Conservation (phyloP, 1,284 basidiomycete genomes). For the Ceratobasidium sp. region DNA sequence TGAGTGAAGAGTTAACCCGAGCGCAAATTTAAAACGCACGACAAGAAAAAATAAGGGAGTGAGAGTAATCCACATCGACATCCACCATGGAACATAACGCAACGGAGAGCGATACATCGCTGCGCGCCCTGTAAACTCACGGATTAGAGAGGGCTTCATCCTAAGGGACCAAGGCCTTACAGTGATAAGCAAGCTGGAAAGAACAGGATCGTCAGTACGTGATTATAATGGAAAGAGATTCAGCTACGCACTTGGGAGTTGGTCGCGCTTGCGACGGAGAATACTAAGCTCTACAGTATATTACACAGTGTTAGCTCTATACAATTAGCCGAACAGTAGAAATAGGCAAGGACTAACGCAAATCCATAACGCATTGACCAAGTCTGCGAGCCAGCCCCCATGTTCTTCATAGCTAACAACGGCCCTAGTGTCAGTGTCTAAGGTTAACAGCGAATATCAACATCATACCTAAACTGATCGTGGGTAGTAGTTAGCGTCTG, state of each 20-base stretch:
- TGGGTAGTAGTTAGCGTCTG: background rate
- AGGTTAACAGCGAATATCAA: background rate
- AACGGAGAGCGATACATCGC: conserved; percentile 78
- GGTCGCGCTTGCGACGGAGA: conserved; percentile 80
- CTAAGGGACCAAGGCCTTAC: conserved; percentile 11
- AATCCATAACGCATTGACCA: conserved; percentile 81
- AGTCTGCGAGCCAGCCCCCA: conserved; percentile 47
- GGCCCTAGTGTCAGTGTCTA: background rate
- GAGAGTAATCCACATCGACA: conserved; percentile 74
- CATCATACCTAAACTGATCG: conserved; percentile 7
- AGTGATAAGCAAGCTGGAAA: conserved; percentile 49
- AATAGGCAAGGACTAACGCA: conserved; percentile 51
- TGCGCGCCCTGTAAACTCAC: conserved; percentile 43
- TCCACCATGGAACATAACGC: conserved; percentile 80
- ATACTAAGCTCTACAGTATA: conserved; percentile 63
- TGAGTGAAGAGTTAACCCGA: background rate
- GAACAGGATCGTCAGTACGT: background rate
- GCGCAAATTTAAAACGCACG: background rate
- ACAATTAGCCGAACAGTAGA: too few species aligned
- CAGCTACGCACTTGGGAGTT: conserved; percentile 70
- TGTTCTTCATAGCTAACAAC: conserved; percentile 6
- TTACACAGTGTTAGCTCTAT: background rate
- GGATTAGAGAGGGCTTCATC: background rate
- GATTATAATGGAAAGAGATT: background rate
- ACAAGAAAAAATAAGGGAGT: conserved; percentile 47